These are phyloP conservation scores for Fusarium tricinctum DNA, from an alignment of 2,329 filamentous ascomycete genomes.

Conservation along the genomic window DNA sequence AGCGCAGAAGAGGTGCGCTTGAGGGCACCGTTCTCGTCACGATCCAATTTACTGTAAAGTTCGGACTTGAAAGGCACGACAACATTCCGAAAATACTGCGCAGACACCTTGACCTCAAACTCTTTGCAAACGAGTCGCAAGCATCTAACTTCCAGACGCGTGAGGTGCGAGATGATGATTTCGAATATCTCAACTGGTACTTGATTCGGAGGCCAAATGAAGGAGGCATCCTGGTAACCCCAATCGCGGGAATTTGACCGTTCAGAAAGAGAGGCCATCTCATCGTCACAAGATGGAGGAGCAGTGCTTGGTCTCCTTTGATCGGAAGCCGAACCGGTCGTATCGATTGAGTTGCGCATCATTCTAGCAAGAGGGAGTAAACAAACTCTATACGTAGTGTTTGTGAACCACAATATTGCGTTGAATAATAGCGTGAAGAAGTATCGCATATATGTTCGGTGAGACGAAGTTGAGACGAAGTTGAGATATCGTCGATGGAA, in stretches of 20 bases:
- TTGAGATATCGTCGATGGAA: slow-evolving; percentile 22
- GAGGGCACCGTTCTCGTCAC: slow-evolving; percentile 42
- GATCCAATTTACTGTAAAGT: slow-evolving; percentile 63
- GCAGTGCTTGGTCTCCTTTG: slow-evolving; percentile 34
- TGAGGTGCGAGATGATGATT: slow-evolving; percentile 67
- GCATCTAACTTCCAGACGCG: slow-evolving; percentile 69
- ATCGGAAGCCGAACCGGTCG: slow-evolving; percentile 13
- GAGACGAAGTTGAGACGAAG: slow-evolving; percentile 23
- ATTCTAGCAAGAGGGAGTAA: not conserved
- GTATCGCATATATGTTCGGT: slow-evolving; percentile 29
- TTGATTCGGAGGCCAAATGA: slow-evolving; percentile 52
- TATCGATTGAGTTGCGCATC: not conserved
- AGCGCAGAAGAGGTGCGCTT: slow-evolving; percentile 48
- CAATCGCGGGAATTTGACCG: slow-evolving; percentile 19
- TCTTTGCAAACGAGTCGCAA: slow-evolving; percentile 73
- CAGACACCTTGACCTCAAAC: slow-evolving; percentile 69
- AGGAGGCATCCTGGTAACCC: not conserved
- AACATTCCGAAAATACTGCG: slow-evolving; percentile 71
- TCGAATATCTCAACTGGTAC: slow-evolving; percentile 75
- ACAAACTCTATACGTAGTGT: not conserved
- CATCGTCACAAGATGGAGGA: slow-evolving; percentile 41
- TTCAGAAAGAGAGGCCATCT: slow-evolving; percentile 12
- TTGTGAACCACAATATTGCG: not conserved
- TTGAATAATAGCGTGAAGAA: slow-evolving; percentile 7
- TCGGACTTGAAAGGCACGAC: slow-evolving; percentile 76